Conservation (phyloP, 495 filamentous ascomycete genomes). For the Tuber magnatum region DNA sequence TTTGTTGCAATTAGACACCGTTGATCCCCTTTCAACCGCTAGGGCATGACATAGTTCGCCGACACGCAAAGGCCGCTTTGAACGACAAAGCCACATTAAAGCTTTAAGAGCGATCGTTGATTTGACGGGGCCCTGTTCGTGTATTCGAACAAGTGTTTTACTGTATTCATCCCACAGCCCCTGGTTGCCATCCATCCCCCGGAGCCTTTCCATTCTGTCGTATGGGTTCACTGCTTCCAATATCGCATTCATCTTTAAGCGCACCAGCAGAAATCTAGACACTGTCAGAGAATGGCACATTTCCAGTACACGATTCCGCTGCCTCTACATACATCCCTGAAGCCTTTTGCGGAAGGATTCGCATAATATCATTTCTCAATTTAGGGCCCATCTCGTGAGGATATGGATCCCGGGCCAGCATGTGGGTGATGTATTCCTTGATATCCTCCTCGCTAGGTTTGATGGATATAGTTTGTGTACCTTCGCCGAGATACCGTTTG, state of each 20-base stretch:
- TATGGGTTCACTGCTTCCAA: background rate
- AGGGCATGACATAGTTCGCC: background rate
- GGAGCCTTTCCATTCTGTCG: background rate
- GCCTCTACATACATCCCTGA: background rate
- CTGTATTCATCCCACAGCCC: background rate
- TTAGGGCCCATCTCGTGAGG: background rate
- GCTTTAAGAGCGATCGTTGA: background rate
- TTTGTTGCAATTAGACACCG: background rate
- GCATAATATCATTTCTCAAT: background rate
- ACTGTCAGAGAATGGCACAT: background rate
- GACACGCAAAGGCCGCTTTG: background rate
- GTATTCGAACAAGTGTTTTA: background rate
- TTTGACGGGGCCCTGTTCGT: fast-evolving
- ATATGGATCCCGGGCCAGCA: background rate
- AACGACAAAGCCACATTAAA: background rate
- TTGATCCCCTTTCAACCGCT: background rate
- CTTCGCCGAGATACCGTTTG: background rate
- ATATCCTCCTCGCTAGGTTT: background rate
- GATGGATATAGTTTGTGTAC: background rate
- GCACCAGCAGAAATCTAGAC: background rate
- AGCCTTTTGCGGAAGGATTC: background rate
- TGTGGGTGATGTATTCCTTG: background rate
- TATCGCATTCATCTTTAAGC: background rate
- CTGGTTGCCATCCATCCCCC: background rate
- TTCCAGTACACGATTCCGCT: background rate